Base-by-base conservation (phyloP, 2,329 filamentous ascomycete genomes). In the Eutypa lata region DNA sequence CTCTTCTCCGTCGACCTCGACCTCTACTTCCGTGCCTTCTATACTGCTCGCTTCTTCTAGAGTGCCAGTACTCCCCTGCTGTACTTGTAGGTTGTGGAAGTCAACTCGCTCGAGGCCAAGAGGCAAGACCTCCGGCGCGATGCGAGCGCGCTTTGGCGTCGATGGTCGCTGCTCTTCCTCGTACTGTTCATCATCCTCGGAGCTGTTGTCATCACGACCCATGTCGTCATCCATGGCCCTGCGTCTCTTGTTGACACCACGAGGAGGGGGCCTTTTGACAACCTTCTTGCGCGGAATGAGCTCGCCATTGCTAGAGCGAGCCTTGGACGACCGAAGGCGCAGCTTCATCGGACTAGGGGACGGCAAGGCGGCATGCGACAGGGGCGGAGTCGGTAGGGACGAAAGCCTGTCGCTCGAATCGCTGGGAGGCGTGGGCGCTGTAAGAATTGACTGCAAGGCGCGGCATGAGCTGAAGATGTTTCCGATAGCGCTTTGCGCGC, bases 381-480 rank as follows among this genome's bases (percentile, higher is more conserved):
- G 72, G 2, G 83, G 82, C 13, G 83, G 82, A 22, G 81, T 83
- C 14, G 79, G 80, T 5, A 83, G 67, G 48, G 66, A 57, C 42
- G 64, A 44, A 21, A 61, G 46, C 28, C 51, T 48, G n/a, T 58
- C 50, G 50, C 48, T 57, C 19, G 52, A 47, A 11, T 45, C 42
- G 11, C 54, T 60, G 19, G 60, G 61, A 19, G 65, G 59, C n/a
- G 63, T 59, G 14, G 77, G 71, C 3, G 72, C 61, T 24, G 76
- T 69, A 54, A 86, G 75, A 62, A 86, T 80, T 2, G 78, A 79
- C 63, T 87, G 83, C 0, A 86, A 76, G 5, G 79, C 81, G 66
- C 81, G 82, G 65, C 83, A 86, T 46, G 82, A 80, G 55, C 73
- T 76, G 68, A 83, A 78, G 63, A 86, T 76, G 68, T 79, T 80